These are phyloP conservation scores for Annulohypoxylon maeteangense DNA, from an alignment of 495 filamentous ascomycete species.

Conservation along the genomic window DNA sequence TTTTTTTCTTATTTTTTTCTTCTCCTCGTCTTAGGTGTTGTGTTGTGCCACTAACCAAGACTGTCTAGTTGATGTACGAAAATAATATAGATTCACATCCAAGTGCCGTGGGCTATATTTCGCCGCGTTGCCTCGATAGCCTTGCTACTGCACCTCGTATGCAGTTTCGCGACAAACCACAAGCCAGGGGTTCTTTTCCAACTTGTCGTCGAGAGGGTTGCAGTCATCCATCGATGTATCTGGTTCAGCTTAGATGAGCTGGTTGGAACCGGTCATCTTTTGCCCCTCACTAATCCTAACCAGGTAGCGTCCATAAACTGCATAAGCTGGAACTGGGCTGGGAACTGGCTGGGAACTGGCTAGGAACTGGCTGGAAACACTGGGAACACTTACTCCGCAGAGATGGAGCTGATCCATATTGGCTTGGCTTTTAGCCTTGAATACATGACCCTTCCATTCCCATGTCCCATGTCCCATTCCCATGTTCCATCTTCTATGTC, in stretches of 20 bases:
- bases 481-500: background rate
- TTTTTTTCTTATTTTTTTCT: background rate
- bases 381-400: slow-evolving; percentile 29
- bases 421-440: background rate
- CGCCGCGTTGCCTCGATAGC: slow-evolving; percentile 12
- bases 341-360: background rate
- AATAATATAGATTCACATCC: slow-evolving; percentile 20
- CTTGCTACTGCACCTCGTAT: slow-evolving; percentile 26
- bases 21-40: background rate
- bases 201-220: slow-evolving; percentile 27
- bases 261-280: background rate
- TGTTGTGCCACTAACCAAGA: slow-evolving; percentile 28
- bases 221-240: slow-evolving; percentile 21
- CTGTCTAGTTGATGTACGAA: slow-evolving; percentile 36
- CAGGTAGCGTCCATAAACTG: slow-evolving; percentile 7
- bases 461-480: background rate
- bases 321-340: background rate
- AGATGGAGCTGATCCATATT: slow-evolving; percentile 19
- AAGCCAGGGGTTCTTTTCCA: slow-evolving; percentile 19
- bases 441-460: background rate
- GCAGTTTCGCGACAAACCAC: slow-evolving; percentile 20
- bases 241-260: slow-evolving; percentile 33
- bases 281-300: slow-evolving; percentile 39
- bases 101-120: slow-evolving; percentile 22
- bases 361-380: background rate